Evolutionary conservation across 495 filamentous ascomycete species (phyloP).

Genomic region (Paragyromitra xinjiangensis): DNA sequence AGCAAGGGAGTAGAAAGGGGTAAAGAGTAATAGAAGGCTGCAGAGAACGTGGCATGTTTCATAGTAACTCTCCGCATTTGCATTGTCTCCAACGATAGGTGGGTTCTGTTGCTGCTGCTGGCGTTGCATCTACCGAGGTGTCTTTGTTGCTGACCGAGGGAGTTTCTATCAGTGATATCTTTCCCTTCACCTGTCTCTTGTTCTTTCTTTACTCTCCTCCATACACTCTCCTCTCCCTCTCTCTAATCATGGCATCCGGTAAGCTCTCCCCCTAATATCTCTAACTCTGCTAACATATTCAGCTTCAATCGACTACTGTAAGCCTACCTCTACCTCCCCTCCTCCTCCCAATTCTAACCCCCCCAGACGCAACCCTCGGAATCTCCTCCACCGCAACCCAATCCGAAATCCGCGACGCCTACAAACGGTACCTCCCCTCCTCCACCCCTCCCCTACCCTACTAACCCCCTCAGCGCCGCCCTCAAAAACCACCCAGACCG

Average conservation of each 20-base stretch:
- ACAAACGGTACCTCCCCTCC: constrained; percentile 73
- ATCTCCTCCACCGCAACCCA: constrained; percentile 76
- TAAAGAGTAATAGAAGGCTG: neutral
- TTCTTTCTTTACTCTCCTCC: neutral
- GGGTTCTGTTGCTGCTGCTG: neutral
- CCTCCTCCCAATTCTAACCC: constrained; percentile 13
- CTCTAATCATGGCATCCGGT: neutral
- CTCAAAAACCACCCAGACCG: constrained; percentile 95
- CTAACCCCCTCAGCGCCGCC: constrained; percentile 71
- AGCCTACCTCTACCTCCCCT: neutral
- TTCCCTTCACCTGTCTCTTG: neutral
- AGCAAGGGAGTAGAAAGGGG: neutral
- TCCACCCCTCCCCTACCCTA: neutral
- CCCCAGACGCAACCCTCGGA: constrained; percentile 73
- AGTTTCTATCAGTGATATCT: neutral
- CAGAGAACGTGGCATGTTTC: neutral
- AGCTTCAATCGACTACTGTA: constrained; percentile 39
- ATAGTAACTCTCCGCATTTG: neutral
- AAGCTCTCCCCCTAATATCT: neutral
- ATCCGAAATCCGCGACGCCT: constrained; percentile 90
- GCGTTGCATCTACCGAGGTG: neutral
- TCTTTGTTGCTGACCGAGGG: neutral
- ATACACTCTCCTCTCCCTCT: neutral
- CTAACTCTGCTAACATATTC: neutral
- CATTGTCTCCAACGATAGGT: neutral